These are phyloP conservation scores for Phylloporus arenicola DNA, from an alignment of 768 basidiomycete genomes.

Conservation along the genomic window DNA sequence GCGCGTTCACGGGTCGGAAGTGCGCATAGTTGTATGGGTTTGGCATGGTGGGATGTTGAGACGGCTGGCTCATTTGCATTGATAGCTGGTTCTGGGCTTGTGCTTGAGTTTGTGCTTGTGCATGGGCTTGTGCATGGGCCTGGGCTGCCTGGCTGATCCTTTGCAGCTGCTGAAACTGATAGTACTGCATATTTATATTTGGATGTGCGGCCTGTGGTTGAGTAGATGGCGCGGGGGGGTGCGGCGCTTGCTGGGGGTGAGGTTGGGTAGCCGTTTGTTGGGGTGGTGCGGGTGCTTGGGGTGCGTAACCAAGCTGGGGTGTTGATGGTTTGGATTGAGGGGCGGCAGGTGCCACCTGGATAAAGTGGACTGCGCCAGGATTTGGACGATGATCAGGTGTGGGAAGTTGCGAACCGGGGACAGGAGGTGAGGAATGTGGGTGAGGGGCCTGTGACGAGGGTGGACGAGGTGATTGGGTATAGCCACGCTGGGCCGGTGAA, in stretches of 20 bases:
- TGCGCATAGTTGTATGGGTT: conserved; percentile 34
- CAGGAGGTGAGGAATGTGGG: conserved; percentile 28
- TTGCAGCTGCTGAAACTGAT: conserved; percentile 18
- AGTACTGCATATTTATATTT: conserved; percentile 17
- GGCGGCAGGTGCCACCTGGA: conserved; percentile 19
- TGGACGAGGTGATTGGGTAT: conserved; percentile 33
- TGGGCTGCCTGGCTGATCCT: conserved; percentile 20
- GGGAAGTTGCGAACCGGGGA: conserved; percentile 27
- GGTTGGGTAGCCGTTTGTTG: conserved; percentile 20
- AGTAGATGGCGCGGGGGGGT: conserved; percentile 13
- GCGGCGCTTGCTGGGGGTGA: conserved; percentile 23
- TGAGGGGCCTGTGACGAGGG: conserved; percentile 28
- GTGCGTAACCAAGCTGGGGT: conserved; percentile 24
- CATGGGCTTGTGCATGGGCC: conserved; percentile 17
- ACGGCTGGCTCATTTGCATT: conserved; percentile 19
- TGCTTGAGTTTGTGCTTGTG: conserved; percentile 18
- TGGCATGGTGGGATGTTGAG: conserved; percentile 23
- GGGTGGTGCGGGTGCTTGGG: conserved; percentile 15
- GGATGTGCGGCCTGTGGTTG: conserved; percentile 18
- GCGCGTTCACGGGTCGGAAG: conserved; percentile 28
- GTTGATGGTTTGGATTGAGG: conserved; percentile 28
- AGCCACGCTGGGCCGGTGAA: conserved; percentile 31
- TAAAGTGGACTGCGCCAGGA: conserved; percentile 21
- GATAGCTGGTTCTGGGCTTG: conserved; percentile 24
- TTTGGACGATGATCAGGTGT: conserved; percentile 20